These are phyloP conservation scores for Dryadomyces sulphureus DNA, from an alignment of 2,329 filamentous ascomycete genomes.

Conservation along the genomic window DNA sequence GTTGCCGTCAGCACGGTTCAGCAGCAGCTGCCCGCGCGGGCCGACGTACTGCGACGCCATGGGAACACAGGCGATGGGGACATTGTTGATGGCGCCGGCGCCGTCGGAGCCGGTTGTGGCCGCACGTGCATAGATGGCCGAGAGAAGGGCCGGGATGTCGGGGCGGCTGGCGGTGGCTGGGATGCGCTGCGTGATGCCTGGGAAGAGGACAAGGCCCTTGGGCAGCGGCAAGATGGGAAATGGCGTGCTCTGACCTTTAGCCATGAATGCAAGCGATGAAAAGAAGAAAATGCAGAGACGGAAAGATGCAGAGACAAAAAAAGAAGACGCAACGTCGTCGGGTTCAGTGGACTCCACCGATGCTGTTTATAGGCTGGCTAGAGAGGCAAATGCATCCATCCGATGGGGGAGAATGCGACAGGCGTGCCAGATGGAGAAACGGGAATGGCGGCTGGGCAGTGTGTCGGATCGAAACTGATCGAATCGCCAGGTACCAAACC, in stretches of 20 bases:
- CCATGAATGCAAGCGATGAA: slow-evolving; percentile 11
- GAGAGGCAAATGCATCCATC: too few relatives aligned
- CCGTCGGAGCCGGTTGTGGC: slow-evolving; percentile 39
- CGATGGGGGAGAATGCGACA: too few relatives aligned
- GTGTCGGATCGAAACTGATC: neutral
- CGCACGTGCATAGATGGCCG: slow-evolving; percentile 66
- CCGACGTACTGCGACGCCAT: slow-evolving; percentile 62
- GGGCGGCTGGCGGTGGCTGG: slow-evolving; percentile 64
- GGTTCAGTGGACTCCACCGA: too few relatives aligned
- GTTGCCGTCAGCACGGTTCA: slow-evolving; percentile 29
- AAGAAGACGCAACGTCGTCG: neutral
- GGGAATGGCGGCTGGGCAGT: neutral
- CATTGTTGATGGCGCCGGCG: slow-evolving; percentile 45
- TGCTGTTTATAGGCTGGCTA: too few relatives aligned
- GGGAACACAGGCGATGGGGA: slow-evolving; percentile 79
- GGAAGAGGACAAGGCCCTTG: slow-evolving; percentile 67
- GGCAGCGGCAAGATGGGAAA: slow-evolving; percentile 74
- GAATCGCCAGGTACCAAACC: too few relatives aligned
- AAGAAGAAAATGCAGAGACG: neutral
- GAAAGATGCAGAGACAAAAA: neutral
- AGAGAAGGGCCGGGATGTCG: slow-evolving; percentile 78
- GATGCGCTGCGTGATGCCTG: slow-evolving; percentile 73
- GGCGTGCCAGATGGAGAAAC: too few relatives aligned
- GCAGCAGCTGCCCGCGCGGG: slow-evolving; percentile 58
- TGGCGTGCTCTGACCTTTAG: slow-evolving; percentile 24